phyloP scores from a whole-genome alignment of 2,329 filamentous ascomycete genomes.

The Penicillium sp. region DNA sequence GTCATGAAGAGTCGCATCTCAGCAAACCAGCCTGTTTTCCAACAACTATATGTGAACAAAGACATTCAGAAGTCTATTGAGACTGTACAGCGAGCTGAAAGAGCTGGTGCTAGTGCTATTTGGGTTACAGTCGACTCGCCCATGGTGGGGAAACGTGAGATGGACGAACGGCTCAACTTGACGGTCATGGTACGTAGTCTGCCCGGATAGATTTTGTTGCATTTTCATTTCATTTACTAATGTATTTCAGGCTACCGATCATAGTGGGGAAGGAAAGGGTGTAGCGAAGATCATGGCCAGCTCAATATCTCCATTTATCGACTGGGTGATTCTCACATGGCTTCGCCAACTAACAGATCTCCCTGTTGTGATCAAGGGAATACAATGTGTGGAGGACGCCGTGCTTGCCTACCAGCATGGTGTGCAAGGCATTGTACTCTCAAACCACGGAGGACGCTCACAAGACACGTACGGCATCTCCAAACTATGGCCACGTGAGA shows the following conservation, averaged over 20 bases:
- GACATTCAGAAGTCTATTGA: too few species aligned
- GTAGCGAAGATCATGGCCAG: constrained; percentile 33
- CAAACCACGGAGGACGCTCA: constrained; percentile 49
- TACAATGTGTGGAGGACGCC: constrained; percentile 53
- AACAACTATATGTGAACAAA: too few species aligned
- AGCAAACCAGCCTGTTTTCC: too few species aligned
- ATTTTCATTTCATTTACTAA: not conserved
- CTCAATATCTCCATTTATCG: constrained; percentile 31
- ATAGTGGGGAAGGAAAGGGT: constrained; percentile 21
- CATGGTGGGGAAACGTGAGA: too few species aligned
- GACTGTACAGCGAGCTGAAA: too few species aligned
- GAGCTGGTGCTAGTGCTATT: too few species aligned
- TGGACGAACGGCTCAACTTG: constrained; percentile 24
- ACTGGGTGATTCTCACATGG: constrained; percentile 39
- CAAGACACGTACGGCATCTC: constrained; percentile 39
- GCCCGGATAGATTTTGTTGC: not conserved
- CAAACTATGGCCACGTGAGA: too few species aligned
- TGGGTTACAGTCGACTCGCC: too few species aligned
- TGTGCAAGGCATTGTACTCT: constrained; percentile 46
- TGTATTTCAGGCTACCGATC: constrained; percentile 11
- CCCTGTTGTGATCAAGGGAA: constrained; percentile 41
- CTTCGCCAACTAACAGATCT: constrained; percentile 41
- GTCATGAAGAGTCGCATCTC: too few species aligned
- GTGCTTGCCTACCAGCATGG: constrained; percentile 47
- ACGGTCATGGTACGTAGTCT: constrained; percentile 20